Base-by-base conservation (phyloP, 257 asterid species). In the Capsicum baccatum region DNA sequence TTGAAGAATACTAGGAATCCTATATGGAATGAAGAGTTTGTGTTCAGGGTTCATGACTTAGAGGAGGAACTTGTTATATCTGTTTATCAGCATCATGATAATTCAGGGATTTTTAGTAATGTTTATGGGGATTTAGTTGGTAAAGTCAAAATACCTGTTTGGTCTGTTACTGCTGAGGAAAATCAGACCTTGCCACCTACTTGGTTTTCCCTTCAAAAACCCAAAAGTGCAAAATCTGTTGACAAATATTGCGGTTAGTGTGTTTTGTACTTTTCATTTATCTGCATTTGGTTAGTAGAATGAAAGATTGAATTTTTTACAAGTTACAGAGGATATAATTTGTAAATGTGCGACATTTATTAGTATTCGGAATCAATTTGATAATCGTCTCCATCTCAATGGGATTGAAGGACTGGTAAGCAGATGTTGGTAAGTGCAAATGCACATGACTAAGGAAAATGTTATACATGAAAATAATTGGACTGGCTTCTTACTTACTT, bases 21-120 rank as follows among this genome's bases (percentile, higher is more conserved):
- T 8, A 55, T 93, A 58, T 96, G 95, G 99, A 93, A 96, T 9
- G 99, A 96, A 84, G 99, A 94, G 90, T 96, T 96, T 81, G 94
- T 86, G 66, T 96, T 96, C 83, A 86, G 90, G 64, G 97, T 91
- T 15, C 79, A 86, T 74, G 94, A 93, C 83, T 88, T 93, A 87
- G 94, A 89, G 84, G 97, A 92, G 1, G 92, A 94, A 35, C 90
- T 94, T 44, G 91, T 92, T 84, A 79, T 92, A 8, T 91, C 96
- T 44, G 93, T 92, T 17, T 91, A 89, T 81, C 87, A 87, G 17
- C 68, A 89, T 85, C 88, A 79, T 59, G 96, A 89, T 69, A 92
- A 89, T 9, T 90, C 89, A 21, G 95, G 97, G 12, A 88, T 92
- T 73, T 91, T 95, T 54, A 39, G 44, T 39, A 87, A 54, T 88